Evolutionary conservation across 2,329 filamentous ascomycete species (phyloP), one percentile per base, ranked within the genome.

Genomic region (Aulographum hederae): DNA sequence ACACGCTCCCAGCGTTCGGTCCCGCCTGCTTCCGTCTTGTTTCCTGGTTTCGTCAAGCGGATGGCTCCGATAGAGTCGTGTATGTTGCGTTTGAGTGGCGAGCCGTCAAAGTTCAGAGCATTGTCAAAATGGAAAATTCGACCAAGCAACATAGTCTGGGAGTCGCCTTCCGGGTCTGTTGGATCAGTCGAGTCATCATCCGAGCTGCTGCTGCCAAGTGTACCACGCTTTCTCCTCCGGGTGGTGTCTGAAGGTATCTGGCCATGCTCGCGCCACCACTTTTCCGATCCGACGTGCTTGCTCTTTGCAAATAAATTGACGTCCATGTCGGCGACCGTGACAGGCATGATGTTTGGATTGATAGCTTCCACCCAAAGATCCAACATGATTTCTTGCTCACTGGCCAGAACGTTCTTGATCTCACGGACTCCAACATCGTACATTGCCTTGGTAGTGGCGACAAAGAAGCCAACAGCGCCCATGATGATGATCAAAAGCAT

Each of bases 221-320:
- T 33, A 21, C 21, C 10, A 10, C 21, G 21, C 21, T 13, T 10
- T 13, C 21, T 10, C 21, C 13, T 13, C 21, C 10, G 10, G 10
- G 21, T 25, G 10, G 27, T 28, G 27, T 17, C 27, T 8, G 29
- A 14, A 5, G 17, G 29, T 17, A 14, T 5, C 8, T 43, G 40
- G 6, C 45, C 46, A 32, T 56, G 51, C 18, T 56, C 48, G 4
- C 50, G 47, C 53, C 53, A 57, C 50, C 47, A 56, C 27, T 40
- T 45, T 34, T 67, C 63, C 8, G 59, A 62, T n/a, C 80, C 79
- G 10, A 86, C 78, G 47, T 86, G 79, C 37, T 79, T 81, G 37
- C 84, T 94, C 54, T 91, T 93, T 18, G 89, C 89, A 53, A 95
- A 95, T 19, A 98, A 69, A 45, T 91, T 84, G 35, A 95, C 65